phyloP scores from a whole-genome alignment of 768 basidiomycete genomes.

The Tubosaeta brunneosetosa region DNA sequence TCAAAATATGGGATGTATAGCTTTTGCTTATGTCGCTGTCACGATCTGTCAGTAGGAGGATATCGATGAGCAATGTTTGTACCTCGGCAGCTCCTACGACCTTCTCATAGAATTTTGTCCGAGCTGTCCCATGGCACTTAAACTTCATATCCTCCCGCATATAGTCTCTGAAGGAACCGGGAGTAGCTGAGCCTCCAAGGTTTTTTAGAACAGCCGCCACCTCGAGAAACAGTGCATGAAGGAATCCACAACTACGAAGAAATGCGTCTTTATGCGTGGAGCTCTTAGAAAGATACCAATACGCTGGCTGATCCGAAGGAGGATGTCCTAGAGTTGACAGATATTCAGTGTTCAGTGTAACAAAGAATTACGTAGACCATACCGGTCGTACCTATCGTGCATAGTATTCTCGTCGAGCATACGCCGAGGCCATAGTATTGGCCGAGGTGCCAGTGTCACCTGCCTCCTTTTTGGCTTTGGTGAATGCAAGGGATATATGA shows the following conservation, averaged over 20 bases:
- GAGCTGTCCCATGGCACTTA: not conserved
- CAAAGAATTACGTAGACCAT: no score
- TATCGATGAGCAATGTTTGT: not conserved
- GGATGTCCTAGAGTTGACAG: not conserved
- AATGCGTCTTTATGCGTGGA: not conserved
- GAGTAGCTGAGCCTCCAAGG: not conserved
- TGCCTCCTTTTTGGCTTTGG: no score
- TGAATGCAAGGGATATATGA: no score
- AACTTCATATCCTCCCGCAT: not conserved
- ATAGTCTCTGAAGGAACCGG: not conserved
- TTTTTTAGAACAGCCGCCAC: not conserved
- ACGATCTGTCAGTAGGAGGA: not conserved
- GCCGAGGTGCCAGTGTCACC: no score
- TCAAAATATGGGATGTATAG: no score
- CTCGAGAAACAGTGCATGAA: not conserved
- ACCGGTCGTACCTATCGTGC: no score
- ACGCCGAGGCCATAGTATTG: no score
- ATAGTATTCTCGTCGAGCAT: no score
- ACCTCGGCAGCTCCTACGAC: not conserved
- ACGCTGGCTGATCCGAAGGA: not conserved
- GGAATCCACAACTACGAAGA: not conserved
- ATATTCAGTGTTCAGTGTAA: no score
- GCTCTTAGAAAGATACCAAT: not conserved
- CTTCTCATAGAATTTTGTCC: not conserved
- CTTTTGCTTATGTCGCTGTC: no score